A percentile compares a stretch with the other conserved stretches of the same genome.
Evolutionary conservation across 2,329 filamentous ascomycete species (phyloP).

Genomic region (Atkinsonella texensis): DNA sequence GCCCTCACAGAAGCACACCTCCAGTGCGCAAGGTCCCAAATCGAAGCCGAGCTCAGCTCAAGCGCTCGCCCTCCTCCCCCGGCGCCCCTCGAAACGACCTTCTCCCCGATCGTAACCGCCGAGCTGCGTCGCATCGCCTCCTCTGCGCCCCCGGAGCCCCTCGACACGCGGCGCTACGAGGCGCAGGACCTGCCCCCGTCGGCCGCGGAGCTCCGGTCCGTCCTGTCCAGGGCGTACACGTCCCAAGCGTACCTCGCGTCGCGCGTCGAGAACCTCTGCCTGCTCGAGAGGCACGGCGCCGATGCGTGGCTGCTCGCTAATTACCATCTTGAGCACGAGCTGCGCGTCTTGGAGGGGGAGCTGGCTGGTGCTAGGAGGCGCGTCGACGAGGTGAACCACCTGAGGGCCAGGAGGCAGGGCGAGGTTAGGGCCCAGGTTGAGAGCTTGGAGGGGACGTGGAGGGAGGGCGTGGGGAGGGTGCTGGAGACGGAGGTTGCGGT

Average conservation of each 20-base stretch:
- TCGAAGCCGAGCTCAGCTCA: constrained; percentile 45
- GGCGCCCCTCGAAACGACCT: too few relatives aligned
- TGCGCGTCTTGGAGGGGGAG: constrained; percentile 57
- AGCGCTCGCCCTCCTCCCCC: background rate
- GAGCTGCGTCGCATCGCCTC: constrained; percentile 39
- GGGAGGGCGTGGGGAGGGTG: constrained; percentile 61
- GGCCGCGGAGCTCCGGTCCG: constrained; percentile 41
- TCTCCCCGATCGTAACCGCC: background rate
- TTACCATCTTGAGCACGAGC: constrained; percentile 60
- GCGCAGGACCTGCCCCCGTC: constrained; percentile 42
- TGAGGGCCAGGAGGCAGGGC: constrained; percentile 58
- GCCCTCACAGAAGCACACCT: constrained; percentile 51
- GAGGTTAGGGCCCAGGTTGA: constrained; percentile 60
- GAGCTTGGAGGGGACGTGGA: constrained; percentile 68
- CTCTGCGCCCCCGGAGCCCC: constrained; percentile 31
- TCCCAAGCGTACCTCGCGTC: constrained; percentile 37
- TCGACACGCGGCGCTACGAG: constrained; percentile 76
- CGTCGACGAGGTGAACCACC: constrained; percentile 61
- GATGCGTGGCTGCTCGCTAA: constrained; percentile 90
- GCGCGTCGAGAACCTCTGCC: constrained; percentile 45
- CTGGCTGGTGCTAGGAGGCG: constrained; percentile 54
- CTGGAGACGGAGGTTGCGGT: constrained; percentile 80
- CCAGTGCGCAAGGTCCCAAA: constrained; percentile 54
- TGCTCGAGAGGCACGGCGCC: constrained; percentile 74
- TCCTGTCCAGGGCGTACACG: constrained; percentile 43